Evolutionary conservation across 805 yeast species (phyloP), one percentile per base, ranked within the genome.

Genomic region (Cyberlindnera maclurae): DNA sequence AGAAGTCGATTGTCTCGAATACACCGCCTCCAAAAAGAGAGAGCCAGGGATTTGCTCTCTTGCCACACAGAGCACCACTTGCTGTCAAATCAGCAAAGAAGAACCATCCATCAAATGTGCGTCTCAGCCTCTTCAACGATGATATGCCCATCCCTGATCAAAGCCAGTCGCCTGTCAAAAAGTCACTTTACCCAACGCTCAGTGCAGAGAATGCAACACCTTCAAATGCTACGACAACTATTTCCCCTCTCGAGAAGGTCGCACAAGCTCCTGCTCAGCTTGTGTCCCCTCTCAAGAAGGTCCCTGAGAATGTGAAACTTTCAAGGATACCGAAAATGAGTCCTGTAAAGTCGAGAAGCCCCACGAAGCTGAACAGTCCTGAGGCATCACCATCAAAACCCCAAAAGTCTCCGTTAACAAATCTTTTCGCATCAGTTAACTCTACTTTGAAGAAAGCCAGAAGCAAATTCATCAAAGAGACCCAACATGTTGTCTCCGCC

Each of bases 31-130:
- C 54, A 4, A 46, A 51, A 15, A 41, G 59, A 13, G 57, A 54
- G 29, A 56, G 55, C 20, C 55, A 52, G 38, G 59, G 60, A 0
- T 57, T 58, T 47, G 60, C 59, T 4, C 38, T 55, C 7, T 34
- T 58, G 26, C 61, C 62, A 0, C 56, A 53, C 10, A 47, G 57
- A 41, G 59, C 47, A 18, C 60, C 62, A 2, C 37, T 58, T 22
- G 53, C 56, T 1, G 51, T 56, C 11, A 57, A 58, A 33, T 50
- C 59, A 9, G 45, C 49, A 3, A 50, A 52, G 37, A 52, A 51
- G 39, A 38, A 37, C 12, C 39, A 30, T 1, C 15, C 7, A 7
- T 5, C 28, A 11, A 43, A 42, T n/a, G 33, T 38, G 11, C 42
- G 47, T 32, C 41, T 40, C 36, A 52, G 49, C 32, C 38, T 47